Evolutionary conservation across 164 flowering plant genomes (phyloP).

Genomic region (Saururus chinensis): DNA sequence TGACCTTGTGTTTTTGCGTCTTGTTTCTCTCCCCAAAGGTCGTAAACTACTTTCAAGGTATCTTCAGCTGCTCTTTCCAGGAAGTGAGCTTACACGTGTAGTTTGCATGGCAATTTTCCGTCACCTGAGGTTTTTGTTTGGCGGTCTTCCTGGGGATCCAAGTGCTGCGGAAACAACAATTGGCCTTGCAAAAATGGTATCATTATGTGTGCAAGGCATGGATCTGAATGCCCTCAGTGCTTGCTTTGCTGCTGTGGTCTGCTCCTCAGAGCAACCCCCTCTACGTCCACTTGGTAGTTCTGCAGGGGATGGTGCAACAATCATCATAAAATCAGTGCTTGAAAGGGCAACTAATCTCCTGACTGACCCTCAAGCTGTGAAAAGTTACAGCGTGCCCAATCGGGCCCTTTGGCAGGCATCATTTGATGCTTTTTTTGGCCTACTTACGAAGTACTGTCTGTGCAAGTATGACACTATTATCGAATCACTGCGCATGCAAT

Average conservation of each 20-base stretch:
- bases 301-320: conserved; percentile 83
- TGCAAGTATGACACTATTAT: conserved; percentile 68
- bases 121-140: conserved; percentile 83
- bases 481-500: conserved; percentile 43
- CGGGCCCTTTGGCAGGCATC: conserved; percentile 85
- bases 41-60: conserved; percentile 61
- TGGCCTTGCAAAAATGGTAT: conserved; percentile 45
- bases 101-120: conserved; percentile 94
- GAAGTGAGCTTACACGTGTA: conserved; percentile 62
- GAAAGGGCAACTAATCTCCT: conserved; percentile 79
- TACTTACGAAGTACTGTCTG: conserved; percentile 72
- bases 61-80: conserved; percentile 65
- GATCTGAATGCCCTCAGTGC: conserved; percentile 81
- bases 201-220: conserved; percentile 50
- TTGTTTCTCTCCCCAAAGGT: conserved; percentile 86
- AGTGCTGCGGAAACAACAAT: conserved; percentile 47
- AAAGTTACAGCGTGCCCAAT: conserved; percentile 36
- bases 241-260: conserved; percentile 88
- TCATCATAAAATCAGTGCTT: conserved; percentile 59
- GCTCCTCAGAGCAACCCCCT: conserved; percentile 90
- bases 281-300: conserved; percentile 86
- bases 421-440: conserved; percentile 75
- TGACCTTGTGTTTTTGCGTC: conserved; percentile 73
- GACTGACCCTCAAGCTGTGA: conserved; percentile 45
- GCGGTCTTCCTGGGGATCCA: conserved; percentile 51